These are phyloP conservation scores for Aegilops longissima DNA, from an alignment of 176 grass and related monocot species.

Conservation along the genomic window DNA sequence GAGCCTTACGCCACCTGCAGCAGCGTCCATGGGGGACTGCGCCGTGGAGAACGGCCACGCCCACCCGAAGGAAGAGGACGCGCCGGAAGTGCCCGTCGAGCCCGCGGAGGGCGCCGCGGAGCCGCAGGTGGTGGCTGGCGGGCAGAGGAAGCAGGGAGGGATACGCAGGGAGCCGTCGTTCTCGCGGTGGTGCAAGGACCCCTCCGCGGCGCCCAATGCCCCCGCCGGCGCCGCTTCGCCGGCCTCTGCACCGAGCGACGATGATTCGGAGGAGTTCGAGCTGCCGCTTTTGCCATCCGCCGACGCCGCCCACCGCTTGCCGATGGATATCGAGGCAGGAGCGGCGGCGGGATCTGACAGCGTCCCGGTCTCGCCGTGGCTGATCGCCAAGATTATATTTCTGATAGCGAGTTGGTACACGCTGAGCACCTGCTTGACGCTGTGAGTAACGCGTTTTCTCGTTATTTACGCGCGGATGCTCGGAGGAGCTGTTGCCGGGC, in stretches of 20 bases:
- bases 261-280: conserved; percentile 76
- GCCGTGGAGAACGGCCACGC: conserved; percentile 34
- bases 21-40: conserved; percentile 61
- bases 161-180: conserved; percentile 91
- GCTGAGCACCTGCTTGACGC: conserved; percentile 83
- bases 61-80: conserved; percentile 22
- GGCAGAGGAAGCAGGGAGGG: conserved; percentile 36
- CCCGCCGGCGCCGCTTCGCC: conserved; percentile 25
- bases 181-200: conserved; percentile 83
- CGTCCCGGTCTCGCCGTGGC: conserved; percentile 47
- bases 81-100: conserved; percentile 11
- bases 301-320: conserved; percentile 22
- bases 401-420: conserved; percentile 88
- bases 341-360: conserved; percentile 34
- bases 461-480: conserved; percentile 11
- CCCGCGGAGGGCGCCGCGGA: conserved; percentile 1
- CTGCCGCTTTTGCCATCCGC: conserved; percentile 55
- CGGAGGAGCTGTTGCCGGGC: conserved; percentile 8
- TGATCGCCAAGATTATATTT: conserved; percentile 68
- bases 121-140: conserved; percentile 18
- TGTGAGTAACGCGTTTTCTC: conserved; percentile 64
- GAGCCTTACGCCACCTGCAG: conserved; percentile 5
- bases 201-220: conserved; percentile 18
- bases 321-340: conserved; percentile 68
- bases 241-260: conserved; percentile 29